Evolutionary conservation across 192 early-diverging fungal genomes (phyloP), one percentile per base, ranked within the genome.

Genomic region (Phlyctochytrium bullatum): DNA sequence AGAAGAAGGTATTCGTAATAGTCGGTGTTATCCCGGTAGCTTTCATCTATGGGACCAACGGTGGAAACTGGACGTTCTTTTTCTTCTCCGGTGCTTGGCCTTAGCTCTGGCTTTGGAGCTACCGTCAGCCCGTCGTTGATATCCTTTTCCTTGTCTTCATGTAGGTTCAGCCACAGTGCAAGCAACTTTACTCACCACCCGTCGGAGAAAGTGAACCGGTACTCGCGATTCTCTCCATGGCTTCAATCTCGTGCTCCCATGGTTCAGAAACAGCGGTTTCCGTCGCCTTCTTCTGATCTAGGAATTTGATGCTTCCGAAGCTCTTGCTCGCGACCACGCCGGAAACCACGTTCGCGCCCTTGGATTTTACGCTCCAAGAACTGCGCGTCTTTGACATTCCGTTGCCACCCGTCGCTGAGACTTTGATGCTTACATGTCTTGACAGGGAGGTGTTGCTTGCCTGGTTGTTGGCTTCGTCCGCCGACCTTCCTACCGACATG

Each of bases 1-100:
- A 83, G 73, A 64, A 83, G 68, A 20, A 86, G 73, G 65, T 86
- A 86, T 29, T 86, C 83, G 61, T 73, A 76, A 66, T 86, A 81
- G 16, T 83, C 83, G 2, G 60, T 64, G 52, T 81, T 80, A 0
- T 64, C 65, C 24, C 78, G 69, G 25, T 73, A 68, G 0, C 53
- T 34, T 17, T 76, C 64, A 23, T 67, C 71, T 2, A 74, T 63
- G 3, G 40, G 47, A 29, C 66, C 71, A 2, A 76, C 66, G 27
- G 40, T 50, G 16, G 74, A 76, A 54, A 67, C 64, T 33, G 64
- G 64, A 0, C 66, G 63, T 64, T 28, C 20, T 2, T 31, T 47
- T 52, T 29, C 66, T 64, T 47, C 32, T n/a, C 17, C 24, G 1
- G 32, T 25, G 71, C 12, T 34, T 27, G 30, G 53, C 2, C 30